Percentiles rank a stretch among this genome's conserved stretches.
Evolutionary conservation across 2,329 filamentous ascomycete genomes (phyloP).

Genomic region (Stemphylium beticola): DNA sequence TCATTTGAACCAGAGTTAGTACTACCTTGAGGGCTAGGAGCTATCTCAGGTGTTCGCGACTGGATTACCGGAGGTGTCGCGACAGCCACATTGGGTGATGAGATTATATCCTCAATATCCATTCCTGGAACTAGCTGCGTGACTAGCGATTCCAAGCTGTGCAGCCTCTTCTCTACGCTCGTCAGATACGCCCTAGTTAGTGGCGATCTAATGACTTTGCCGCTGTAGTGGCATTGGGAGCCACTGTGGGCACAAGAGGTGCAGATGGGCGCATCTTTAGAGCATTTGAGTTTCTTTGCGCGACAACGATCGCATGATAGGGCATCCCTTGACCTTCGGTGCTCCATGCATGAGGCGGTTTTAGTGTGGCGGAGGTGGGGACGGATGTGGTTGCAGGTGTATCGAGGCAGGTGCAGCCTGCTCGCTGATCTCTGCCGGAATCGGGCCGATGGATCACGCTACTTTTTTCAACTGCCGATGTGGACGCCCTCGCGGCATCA

Average conservation of each 20-base stretch:
- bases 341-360: constrained; percentile 29
- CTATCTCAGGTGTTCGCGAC: constrained; percentile 16
- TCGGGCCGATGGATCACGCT: constrained; percentile 7
- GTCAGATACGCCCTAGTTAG: constrained; percentile 34
- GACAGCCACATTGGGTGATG: constrained; percentile 20
- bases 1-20: constrained; percentile 17
- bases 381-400: constrained; percentile 12
- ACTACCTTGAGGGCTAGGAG: constrained; percentile 21
- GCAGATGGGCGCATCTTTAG: constrained; percentile 32
- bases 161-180: constrained; percentile 29
- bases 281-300: constrained; percentile 37
- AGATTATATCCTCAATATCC: constrained; percentile 27
- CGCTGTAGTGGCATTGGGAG: constrained; percentile 31
- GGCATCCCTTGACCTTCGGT: constrained; percentile 25
- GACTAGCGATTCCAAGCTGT: constrained; percentile 25
- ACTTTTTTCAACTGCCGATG: background rate
- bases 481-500: no score
- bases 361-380: constrained; percentile 15
- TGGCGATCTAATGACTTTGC: constrained; percentile 31
- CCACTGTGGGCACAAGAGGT: constrained; percentile 27
- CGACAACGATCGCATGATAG: constrained; percentile 33
- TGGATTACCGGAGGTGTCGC: constrained; percentile 7
- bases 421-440: constrained; percentile 6
- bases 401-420: constrained; percentile 3
- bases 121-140: constrained; percentile 30